Percentiles rank a stretch among this genome's conserved stretches.
Evolutionary conservation across 23 red algal species (phyloP).

Genomic region (Chondrus crispus): DNA sequence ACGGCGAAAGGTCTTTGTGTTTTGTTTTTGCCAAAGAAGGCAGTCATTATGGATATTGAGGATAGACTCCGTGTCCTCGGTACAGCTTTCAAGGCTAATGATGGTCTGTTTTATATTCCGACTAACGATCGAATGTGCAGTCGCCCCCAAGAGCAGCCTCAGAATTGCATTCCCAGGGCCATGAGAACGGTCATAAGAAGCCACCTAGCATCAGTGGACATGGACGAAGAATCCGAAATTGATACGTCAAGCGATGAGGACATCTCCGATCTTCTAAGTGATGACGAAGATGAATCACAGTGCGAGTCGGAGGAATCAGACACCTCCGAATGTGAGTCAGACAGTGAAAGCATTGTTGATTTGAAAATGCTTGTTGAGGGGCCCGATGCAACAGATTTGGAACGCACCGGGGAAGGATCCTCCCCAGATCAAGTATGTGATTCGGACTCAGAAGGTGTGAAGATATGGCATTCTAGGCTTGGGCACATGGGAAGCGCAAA

Average conservation of each 20-base stretch:
- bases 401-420: no score
- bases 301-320: neutral
- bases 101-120: slow-evolving; percentile 39
- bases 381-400: no score
- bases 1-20: slow-evolving; percentile 6
- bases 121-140: neutral
- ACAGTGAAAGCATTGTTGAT: neutral
- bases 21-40: neutral
- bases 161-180: neutral
- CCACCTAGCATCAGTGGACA: neutral
- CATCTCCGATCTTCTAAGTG: neutral
- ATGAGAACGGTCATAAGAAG: neutral
- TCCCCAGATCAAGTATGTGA: no score
- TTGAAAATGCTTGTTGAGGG: no score
- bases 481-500: neutral
- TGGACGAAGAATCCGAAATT: neutral
- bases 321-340: neutral
- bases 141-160: neutral
- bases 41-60: slow-evolving; percentile 3
- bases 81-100: neutral
- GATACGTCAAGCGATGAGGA: neutral
- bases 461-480: slow-evolving; percentile 14
- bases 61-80: neutral
- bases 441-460: neutral
- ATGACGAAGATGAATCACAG: neutral